Evolutionary conservation across 495 filamentous ascomycete genomes (phyloP), one percentile per base, ranked within the genome.

Genomic region (Beverwykella pulmonaria): DNA sequence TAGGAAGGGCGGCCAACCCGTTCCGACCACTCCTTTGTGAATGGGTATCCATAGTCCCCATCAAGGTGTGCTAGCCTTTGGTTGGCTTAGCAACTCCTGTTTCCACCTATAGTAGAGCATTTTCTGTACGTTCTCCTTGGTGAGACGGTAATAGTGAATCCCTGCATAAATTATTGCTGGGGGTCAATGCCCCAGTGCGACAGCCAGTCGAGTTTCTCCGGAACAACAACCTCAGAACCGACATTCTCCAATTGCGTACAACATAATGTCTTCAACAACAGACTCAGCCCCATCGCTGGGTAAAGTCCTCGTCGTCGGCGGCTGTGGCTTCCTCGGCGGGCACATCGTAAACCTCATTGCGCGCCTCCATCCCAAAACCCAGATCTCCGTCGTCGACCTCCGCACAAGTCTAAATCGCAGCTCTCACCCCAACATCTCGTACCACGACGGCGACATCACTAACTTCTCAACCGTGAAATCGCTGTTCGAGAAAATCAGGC

Each of bases 371-470:
- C 76, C 82, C 47, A 59, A 78, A 76, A 79, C 85, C 60, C 80
- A 82, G 36, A 82, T 98, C 26, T 88, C 87, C 25, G 92, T 97
- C n/a, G 82, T 98, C 70, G 94, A 99, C 74, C 83, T 98, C 59
- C 86, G 82, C 70, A 92, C 90, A 53, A 82, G 83, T 25, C 79
- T 84, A 67, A 96, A 96, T 78, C 87, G 90, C 41, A 82, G 70
- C 36, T 60, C 68, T 10, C 59, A 88, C 22, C 84, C 89, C 4
- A 85, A 86, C 53, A 88, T 93, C 34, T 76, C 81, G 20, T 99
- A 99, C 78, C 83, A 90, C 72, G 84, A 92, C 61, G 90, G 87
- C 73, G 93, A 98, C 75, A 92, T 99, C 75, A 97, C 92, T 39
- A 88, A 90, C 47, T 77, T 79, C 55, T 82, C 81, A 54, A 81